phyloP scores from a whole-genome alignment of 2,329 filamentous ascomycete genomes.

The Lanzia echinophila region DNA sequence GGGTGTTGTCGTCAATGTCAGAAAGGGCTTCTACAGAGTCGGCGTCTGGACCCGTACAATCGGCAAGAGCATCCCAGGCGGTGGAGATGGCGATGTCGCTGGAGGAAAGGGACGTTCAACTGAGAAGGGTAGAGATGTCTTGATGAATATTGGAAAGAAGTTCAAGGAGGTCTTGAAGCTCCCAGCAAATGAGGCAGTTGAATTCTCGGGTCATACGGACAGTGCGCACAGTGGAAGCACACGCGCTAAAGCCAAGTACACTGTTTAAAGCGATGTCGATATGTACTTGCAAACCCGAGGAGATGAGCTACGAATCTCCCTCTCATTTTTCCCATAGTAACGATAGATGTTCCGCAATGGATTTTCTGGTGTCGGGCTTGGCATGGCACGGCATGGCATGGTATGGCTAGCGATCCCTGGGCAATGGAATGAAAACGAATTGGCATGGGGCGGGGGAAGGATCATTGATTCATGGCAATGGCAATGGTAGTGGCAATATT shows the following conservation, averaged over 20 bases:
- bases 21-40: constrained; percentile 96
- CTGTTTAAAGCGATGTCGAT: constrained; percentile 51
- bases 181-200: constrained; percentile 67
- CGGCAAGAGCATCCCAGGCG: constrained; percentile 73
- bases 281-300: background rate
- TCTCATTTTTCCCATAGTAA: constrained; percentile 4
- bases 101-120: constrained; percentile 69
- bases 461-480: constrained; percentile 15
- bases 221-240: constrained; percentile 89
- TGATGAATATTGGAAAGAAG: constrained; percentile 75
- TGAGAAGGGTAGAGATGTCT: constrained; percentile 79
- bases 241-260: constrained; percentile 90
- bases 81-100: constrained; percentile 65
- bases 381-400: constrained; percentile 14
- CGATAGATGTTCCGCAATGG: background rate
- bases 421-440: background rate
- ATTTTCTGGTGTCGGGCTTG: constrained; percentile 9
- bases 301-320: constrained; percentile 1
- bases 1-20: constrained; percentile 98
- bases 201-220: constrained; percentile 96
- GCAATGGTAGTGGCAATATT: background rate
- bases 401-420: constrained; percentile 1
- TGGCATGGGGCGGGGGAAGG: constrained; percentile 10
- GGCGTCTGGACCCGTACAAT: constrained; percentile 95
- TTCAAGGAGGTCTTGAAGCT: constrained; percentile 93